Conservation (phyloP, 2,329 filamentous ascomycete genomes). For the Nemania bipapillata region DNA sequence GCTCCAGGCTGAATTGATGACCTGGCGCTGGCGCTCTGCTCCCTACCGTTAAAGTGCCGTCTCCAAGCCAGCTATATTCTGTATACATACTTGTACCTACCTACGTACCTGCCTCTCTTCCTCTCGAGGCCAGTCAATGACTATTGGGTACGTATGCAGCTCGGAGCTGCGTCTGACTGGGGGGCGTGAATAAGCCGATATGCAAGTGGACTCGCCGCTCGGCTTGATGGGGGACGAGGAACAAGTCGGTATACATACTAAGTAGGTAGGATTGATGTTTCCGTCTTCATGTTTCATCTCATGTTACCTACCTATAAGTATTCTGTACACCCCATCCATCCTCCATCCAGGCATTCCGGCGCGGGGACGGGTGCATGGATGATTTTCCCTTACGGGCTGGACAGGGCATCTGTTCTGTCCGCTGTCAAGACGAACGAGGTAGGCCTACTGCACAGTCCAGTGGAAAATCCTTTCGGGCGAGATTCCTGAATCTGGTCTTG, state of each 20-base stretch:
- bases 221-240: slow-evolving; percentile 12
- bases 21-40: slow-evolving; percentile 39
- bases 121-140: slow-evolving; percentile 9
- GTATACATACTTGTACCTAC: background rate
- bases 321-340: background rate
- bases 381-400: slow-evolving; percentile 26
- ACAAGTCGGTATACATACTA: slow-evolving; percentile 5
- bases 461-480: slow-evolving; percentile 24
- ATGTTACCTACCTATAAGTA: slow-evolving; percentile 21
- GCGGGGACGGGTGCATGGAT: slow-evolving; percentile 27
- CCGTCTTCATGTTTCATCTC: slow-evolving; percentile 28
- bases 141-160: slow-evolving; percentile 33
- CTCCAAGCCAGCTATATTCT: slow-evolving; percentile 9
- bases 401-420: slow-evolving; percentile 18
- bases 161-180: slow-evolving; percentile 23
- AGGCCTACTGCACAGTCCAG: slow-evolving; percentile 9
- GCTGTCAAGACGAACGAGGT: slow-evolving; percentile 13
- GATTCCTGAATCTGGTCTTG: slow-evolving; percentile 33
- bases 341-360: slow-evolving; percentile 18
- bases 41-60: slow-evolving; percentile 20
- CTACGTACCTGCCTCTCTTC: background rate
- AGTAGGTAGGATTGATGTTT: slow-evolving; percentile 5
- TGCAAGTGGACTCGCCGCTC: slow-evolving; percentile 16
- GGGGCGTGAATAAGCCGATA: slow-evolving; percentile 16
- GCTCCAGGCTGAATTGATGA: slow-evolving; percentile 42